Conservation (phyloP, 192 early-diverging fungal genomes). For the Gaertneriomyces sp. region DNA sequence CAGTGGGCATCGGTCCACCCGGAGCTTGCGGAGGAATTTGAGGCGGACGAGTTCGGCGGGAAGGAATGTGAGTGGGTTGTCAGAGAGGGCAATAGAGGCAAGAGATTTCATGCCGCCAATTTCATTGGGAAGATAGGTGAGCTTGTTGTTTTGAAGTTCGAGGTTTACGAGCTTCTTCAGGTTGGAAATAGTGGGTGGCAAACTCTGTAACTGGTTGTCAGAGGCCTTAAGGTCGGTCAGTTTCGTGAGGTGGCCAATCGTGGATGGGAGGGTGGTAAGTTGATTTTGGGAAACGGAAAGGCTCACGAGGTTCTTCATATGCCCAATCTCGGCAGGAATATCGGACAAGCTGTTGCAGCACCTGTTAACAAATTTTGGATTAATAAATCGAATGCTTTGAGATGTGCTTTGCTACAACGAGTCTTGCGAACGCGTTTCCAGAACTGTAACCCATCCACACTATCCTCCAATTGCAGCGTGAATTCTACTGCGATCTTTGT, state of each 20-base stretch:
- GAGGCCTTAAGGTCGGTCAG: constrained; percentile 64
- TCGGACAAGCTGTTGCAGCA: constrained; percentile 69
- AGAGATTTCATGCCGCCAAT: constrained; percentile 61
- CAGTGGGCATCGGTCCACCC: constrained; percentile 49
- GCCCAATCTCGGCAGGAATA: constrained; percentile 73
- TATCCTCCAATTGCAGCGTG: too few species aligned
- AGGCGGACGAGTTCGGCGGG: constrained; percentile 71
- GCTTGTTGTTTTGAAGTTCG: constrained; percentile 55
- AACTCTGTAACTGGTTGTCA: constrained; percentile 57
- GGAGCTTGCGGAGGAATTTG: constrained; percentile 62
- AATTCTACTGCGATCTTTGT: too few species aligned
- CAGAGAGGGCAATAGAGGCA: constrained; percentile 59
- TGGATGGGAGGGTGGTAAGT: constrained; percentile 61
- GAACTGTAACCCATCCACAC: too few species aligned
- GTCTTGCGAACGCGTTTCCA: too few species aligned
- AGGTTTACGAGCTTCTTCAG: constrained; percentile 67
- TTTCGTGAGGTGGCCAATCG: constrained; percentile 62
- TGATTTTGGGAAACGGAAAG: constrained; percentile 66
- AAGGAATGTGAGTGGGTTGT: constrained; percentile 62
- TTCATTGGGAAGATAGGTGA: constrained; percentile 60
- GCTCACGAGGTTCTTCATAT: constrained; percentile 61
- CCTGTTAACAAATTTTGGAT: constrained; percentile 34
- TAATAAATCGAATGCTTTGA: neutral
- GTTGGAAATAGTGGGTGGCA: constrained; percentile 61
- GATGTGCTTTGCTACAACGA: too few species aligned